Base-by-base conservation (phyloP, 177 flowering plant genomes). In the Telopea speciosissima region DNA sequence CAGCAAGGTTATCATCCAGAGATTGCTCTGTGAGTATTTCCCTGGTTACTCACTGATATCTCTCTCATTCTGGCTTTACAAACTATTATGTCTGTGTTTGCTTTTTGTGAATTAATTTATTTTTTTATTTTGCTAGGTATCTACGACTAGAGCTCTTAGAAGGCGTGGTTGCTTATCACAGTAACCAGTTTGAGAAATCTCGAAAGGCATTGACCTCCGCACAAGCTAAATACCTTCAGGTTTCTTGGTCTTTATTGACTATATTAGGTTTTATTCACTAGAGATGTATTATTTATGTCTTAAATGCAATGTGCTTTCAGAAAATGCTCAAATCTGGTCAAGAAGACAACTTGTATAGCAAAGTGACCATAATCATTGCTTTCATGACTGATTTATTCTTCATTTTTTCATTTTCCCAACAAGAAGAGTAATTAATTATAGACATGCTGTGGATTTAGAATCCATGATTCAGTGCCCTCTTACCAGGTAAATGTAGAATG, bases 131-230 rank as follows among this genome's bases (percentile, higher is more conserved):
- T 17, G 26, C 23, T 70, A 79, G 82, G 78, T 75, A 73, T 65
- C 54, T 80, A 65, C 70, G 80, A 66, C 68, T 80, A 72, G 97
- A 95, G 80, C 85, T 95, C 67, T 74, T 95, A 79, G 99, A 95
- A 84, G 97, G 94, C 22, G 93, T 95, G 28, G 90, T 89, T 45
- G 97, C 99, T 45, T 95, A 87, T 80, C 90, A 95, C 74, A 79
- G 77, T 77, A 87, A 85, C 67, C 84, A 82, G 59, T 72, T 82
- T 76, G 90, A 85, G 63, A 85, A 87, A 77, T 73, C 90, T 40
- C 75, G 67, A 75, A 78, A 83, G 67, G 76, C 84, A n/a, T 73
- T 95, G 79, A 79, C 70, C 60, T 81, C 94, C 61, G 99, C 99
- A 9, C 87, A 86, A 73, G 78, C 81, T 65, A 92, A 83, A 70